phyloP scores from a whole-genome alignment of 1,284 basidiomycete genomes.

The Sphagnurus paluster region DNA sequence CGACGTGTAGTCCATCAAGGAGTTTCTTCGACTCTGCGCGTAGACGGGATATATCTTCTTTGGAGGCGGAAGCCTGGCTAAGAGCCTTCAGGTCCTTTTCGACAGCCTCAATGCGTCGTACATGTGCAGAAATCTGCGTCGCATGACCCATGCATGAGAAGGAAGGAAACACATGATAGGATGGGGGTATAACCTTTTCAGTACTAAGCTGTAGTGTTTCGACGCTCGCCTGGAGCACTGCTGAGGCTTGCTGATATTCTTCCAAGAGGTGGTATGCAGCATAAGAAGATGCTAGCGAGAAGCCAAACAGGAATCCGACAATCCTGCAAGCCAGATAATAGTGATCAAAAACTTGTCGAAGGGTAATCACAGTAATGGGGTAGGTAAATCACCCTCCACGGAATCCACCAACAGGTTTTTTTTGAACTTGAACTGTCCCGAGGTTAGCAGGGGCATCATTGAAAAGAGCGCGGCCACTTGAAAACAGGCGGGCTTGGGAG shows the following conservation, averaged over 20 bases:
- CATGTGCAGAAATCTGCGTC: conserved; percentile 77
- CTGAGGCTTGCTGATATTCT: conserved; percentile 87
- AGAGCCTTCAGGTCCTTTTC: conserved; percentile 86
- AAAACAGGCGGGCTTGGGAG: conserved; percentile 33
- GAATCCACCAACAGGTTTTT: conserved; percentile 83
- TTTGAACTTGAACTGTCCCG: conserved; percentile 58
- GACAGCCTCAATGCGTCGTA: conserved; percentile 82
- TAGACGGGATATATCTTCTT: conserved; percentile 77
- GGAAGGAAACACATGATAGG: neutral
- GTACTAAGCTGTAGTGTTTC: conserved; percentile 86
- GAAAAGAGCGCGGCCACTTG: conserved; percentile 41
- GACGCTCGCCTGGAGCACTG: conserved; percentile 81
- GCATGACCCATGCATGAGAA: conserved; percentile 6
- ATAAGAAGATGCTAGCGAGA: conserved; percentile 81
- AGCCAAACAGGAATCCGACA: conserved; percentile 87
- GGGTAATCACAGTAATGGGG: neutral
- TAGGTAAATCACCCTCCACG: conserved; percentile 73
- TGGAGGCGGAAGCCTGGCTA: conserved; percentile 62
- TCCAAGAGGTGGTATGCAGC: conserved; percentile 88
- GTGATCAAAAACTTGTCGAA: conserved; percentile 2
- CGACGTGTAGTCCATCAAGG: conserved; percentile 78
- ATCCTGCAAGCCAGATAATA: conserved; percentile 55
- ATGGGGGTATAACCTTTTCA: conserved; percentile 55
- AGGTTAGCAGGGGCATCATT: conserved; percentile 54
- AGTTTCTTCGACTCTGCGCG: conserved; percentile 85